Base-by-base conservation (phyloP, 1,139 yeast species). In the Blastobotrys apis region DNA sequence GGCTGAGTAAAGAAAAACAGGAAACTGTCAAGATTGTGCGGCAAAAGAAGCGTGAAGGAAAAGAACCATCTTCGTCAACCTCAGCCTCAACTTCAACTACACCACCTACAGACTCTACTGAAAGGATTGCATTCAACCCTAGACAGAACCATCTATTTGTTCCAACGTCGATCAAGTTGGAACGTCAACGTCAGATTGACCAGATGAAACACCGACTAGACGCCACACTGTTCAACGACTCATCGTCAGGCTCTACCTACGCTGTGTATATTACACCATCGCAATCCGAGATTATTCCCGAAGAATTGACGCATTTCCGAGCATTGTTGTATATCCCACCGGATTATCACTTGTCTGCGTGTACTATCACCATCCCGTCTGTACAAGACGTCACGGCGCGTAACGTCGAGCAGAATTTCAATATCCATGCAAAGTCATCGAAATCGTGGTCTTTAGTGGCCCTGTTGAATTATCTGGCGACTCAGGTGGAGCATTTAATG, bases 1-100 rank as follows among this genome's bases (percentile, higher is more conserved):
- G 80, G 53, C 65, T 82, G 52, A 72, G 73, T 45, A 73, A 72
- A 62, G 81, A 80, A 52, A 80, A 80, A 57, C 71, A 74, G 41
- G 78, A 77, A 9, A 74, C 78, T 0, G 62, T 80, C 49, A 78
- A 75, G 53, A 67, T 79, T 47, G 77, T 76, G 29, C 59, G 57
- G 37, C 47, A 44, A 13, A 39, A 38, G 26, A 33, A 37, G 23
- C 26, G 20, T 9, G 12, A 31, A 12, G n/a, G n/a, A n/a, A 33
- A 20, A 16, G 37, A 39, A 19, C 21, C 38, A 9, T 19, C 27
- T 1, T 23, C 34, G 13, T 15, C 42, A 4, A 9, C 37, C n/a
- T 5, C 44, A 8, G 9, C 25, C n/a, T n/a, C 39, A 6, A 20
- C 13, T 2, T 23, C 30, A 4, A 35, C 31, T 5, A 8, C 15